Evolutionary conservation across 208 protist species (phyloP).

Genomic region (Blastocrithidia nonstop): DNA sequence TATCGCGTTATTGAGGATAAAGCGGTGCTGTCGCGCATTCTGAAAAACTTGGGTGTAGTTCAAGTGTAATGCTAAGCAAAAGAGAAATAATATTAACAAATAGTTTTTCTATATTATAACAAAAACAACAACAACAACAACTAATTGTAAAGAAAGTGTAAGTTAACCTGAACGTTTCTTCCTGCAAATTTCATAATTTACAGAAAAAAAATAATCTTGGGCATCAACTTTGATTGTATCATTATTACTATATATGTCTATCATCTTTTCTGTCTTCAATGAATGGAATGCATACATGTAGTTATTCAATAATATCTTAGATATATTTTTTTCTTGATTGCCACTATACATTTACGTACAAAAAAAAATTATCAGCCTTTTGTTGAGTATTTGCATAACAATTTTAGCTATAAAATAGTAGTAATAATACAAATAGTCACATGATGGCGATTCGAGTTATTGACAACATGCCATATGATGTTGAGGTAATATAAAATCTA

Average conservation of each 20-base stretch:
- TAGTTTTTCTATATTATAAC: background rate
- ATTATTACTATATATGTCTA: no score
- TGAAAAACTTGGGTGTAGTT: constrained; percentile 69
- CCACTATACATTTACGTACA: no score
- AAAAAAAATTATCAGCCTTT: no score
- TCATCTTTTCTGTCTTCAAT: constrained; percentile 1
- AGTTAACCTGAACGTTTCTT: no score
- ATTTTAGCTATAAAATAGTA: constrained; percentile 4
- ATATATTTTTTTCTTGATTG: background rate
- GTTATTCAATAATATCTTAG: background rate
- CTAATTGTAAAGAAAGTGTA: no score
- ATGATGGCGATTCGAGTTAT: background rate
- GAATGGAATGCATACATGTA: constrained; percentile 1
- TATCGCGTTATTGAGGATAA: constrained; percentile 71
- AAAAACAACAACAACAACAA: background rate
- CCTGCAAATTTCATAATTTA: no score
- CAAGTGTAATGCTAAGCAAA: constrained; percentile 7
- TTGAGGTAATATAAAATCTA: constrained; percentile 19
- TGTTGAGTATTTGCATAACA: no score
- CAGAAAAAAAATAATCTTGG: no score
- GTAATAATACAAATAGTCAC: constrained; percentile 3
- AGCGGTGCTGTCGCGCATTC: constrained; percentile 42
- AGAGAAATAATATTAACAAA: background rate
- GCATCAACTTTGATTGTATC: no score
- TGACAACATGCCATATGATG: constrained; percentile 8